Conservation (phyloP, 2,329 filamentous ascomycete species). For the Thelonectria discophora region DNA sequence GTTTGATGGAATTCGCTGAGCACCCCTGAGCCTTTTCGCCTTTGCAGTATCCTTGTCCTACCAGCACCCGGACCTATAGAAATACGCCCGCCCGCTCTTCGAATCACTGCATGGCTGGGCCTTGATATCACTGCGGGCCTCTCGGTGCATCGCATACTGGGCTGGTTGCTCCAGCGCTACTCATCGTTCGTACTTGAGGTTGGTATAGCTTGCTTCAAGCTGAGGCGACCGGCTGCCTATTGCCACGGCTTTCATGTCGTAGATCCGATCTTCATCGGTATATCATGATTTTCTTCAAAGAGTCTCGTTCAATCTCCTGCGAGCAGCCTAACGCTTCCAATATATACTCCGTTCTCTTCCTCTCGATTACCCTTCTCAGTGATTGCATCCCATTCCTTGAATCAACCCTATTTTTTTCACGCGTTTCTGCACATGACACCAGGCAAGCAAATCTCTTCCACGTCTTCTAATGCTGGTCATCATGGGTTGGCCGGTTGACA, state of each 20-base stretch:
- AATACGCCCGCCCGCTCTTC: background rate
- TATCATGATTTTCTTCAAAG: background rate
- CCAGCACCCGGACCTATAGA: background rate
- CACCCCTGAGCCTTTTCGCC: no score
- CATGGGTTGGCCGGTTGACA: conserved; percentile 35
- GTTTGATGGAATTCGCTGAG: no score
- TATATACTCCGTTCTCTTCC: background rate
- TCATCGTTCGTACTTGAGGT: background rate
- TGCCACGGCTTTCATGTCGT: background rate
- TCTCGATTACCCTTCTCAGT: background rate
- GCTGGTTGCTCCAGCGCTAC: background rate
- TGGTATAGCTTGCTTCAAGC: background rate
- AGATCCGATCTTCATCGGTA: background rate
- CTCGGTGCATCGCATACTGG: background rate
- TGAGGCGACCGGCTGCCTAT: background rate
- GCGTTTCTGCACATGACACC: background rate
- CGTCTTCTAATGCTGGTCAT: conserved; percentile 20
- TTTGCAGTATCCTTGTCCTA: background rate
- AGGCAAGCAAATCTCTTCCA: background rate
- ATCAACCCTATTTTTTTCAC: background rate
- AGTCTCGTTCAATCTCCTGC: background rate
- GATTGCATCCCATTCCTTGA: background rate
- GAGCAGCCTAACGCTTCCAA: background rate
- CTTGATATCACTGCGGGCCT: background rate
- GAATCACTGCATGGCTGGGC: background rate